These are phyloP conservation scores for Tetratostichococcus sp. DNA, from an alignment of 139 green algal genomes.

Conservation along the genomic window DNA sequence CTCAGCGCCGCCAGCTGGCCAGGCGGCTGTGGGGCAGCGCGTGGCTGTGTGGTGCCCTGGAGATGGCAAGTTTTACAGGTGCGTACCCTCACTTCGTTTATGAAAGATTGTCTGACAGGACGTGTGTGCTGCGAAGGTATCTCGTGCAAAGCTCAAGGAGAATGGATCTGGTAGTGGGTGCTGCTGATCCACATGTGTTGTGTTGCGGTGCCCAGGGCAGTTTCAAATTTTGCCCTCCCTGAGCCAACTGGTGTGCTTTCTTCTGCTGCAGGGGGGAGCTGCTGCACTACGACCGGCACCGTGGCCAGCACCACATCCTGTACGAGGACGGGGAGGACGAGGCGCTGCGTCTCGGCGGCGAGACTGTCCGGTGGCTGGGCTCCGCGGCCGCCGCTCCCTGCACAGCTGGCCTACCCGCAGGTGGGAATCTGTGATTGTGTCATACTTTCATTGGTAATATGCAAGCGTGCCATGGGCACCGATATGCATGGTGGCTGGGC, in stretches of 20 bases:
- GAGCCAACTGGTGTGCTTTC: too few relatives aligned
- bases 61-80: not conserved
- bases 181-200: too few relatives aligned
- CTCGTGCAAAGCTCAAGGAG: too few relatives aligned
- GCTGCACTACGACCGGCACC: constrained; percentile 22
- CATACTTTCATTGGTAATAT: not conserved
- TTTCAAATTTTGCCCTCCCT: too few relatives aligned
- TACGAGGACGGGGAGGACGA: constrained; percentile 71
- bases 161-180: too few relatives aligned
- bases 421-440: constrained; percentile 1
- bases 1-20: not conserved
- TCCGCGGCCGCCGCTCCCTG: not conserved
- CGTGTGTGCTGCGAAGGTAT: too few relatives aligned
- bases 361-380: constrained; percentile 43
- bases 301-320: constrained; percentile 30
- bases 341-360: constrained; percentile 50
- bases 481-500: too few relatives aligned
- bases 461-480: too few relatives aligned
- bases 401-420: constrained; percentile 20
- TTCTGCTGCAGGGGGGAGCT: constrained; percentile 24
- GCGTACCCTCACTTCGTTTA: too few relatives aligned
- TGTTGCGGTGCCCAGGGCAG: too few relatives aligned
- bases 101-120: too few relatives aligned
- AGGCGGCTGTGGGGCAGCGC: constrained; percentile 1
- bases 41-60: not conserved